Evolutionary conservation across 116 monocot species (phyloP), one percentile per base, ranked within the genome.

Genomic region (Thalassia testudinum): DNA sequence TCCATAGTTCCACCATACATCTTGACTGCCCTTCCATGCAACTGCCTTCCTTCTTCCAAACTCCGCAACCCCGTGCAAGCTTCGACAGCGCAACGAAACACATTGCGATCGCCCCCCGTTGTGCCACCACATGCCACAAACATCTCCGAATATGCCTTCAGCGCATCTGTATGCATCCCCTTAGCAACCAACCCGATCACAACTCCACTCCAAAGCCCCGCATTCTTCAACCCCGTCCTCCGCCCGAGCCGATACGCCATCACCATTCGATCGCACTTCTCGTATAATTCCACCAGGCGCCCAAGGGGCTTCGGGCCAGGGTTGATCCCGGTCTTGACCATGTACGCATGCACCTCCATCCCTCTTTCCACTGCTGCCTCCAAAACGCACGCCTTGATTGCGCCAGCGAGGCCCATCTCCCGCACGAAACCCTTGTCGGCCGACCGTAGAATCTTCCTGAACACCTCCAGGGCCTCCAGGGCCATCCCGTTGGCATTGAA

Each of bases 241-340:
- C 56, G 34, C 37, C 78, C 78, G 27, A 78, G 19, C 61, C 65
- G 66, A 17, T n/a, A 26, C 1, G 83, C 83, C 4, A 60, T 26
- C 16, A 53, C 64, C 14, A 72, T 61, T 5, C 50, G 66, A 10
- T 74, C 83, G 38, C 83, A 78, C 45, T 67, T 53, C 1, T 70
- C 59, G 38, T 83, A 83, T 68, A 75, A 50, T 12, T 83, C 78
- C 6, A 83, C 71, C 26, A 83, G 63, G 1, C 37, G 23, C 0
- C 25, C 38, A 24, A 57, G 45, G 12, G 57, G 42, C 47, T 69
- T 78, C 22, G 40, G 24, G 12, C 62, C 67, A 12, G 62, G 61
- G 13, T 54, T 37, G 40, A 60, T 21, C 24, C 61, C 58, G 12
- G 68, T 52, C 47, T 72, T 83, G 0, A 47, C 53, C 7, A 83